Base-by-base conservation (phyloP, 331 rosid species). In the Malus hybrid region DNA sequence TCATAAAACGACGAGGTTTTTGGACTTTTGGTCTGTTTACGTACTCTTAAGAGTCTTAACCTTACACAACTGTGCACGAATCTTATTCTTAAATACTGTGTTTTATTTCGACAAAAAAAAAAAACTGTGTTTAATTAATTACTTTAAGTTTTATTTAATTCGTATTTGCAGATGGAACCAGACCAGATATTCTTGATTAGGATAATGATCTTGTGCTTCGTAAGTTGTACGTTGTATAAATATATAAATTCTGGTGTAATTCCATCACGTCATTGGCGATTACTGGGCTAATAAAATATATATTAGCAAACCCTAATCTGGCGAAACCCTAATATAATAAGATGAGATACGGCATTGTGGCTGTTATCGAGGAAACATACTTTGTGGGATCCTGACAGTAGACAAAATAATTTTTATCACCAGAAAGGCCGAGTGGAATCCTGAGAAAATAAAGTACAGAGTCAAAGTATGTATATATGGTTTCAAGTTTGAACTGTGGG, bases 51-150 rank as follows among this genome's bases (percentile, higher is more conserved):
- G 24, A 24, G 24, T 24, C 24, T 24, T 6, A 48, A 28, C 67
- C 4, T 6, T 11, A 2, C 14, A 60, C 29, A 65, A 29, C 42
- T n/a, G 28, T 65, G 70, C 70, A 34, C 50, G 70, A 66, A 66
- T 66, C 70, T 66, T 66, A 66, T 34, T 66, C 52, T 66, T 66
- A 66, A 66, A 66, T 64, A 29, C 68, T 16, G 68, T 32, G 68
- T 64, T 64, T 64, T 29, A 30, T 29, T 24, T 24, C 24, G 24
- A 24, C 24, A 24, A 24, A 24, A 24, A 24, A 22, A 22, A 24
- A 24, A 24, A 24, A 24, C 24, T 24, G 24, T 24, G 24, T 24
- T 24, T 16, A 64, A 2, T 64, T 32, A 16, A 29, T 64, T 18
- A 16, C 20, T 64, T 14, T 39, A 11, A 26, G 18, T 16, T 14